These are phyloP conservation scores for Wakefieldia striispora DNA, from an alignment of 768 basidiomycete species.

Conservation along the genomic window DNA sequence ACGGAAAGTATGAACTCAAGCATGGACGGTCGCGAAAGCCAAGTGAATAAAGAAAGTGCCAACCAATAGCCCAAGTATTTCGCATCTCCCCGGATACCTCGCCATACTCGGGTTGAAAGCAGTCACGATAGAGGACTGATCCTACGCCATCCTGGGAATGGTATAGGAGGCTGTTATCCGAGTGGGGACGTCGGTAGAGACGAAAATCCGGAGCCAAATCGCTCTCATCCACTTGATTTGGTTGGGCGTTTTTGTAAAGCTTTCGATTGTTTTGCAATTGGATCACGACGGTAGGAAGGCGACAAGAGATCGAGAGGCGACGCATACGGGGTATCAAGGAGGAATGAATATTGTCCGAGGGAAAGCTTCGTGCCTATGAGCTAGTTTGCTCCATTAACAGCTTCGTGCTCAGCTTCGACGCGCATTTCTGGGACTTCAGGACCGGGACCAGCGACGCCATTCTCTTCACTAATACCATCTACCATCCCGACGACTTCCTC, in stretches of 20 bases:
- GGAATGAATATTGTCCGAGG: constrained; percentile 30
- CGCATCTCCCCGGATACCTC: constrained; percentile 16
- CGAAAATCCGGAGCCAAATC: constrained; percentile 43
- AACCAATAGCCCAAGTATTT: constrained; percentile 62
- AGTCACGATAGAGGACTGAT: background rate
- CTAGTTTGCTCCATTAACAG: constrained; percentile 24
- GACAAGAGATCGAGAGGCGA: constrained; percentile 20
- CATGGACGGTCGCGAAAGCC: constrained; percentile 31
- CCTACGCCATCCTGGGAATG: constrained; percentile 10
- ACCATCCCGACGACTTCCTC: constrained; percentile 22
- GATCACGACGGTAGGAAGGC: constrained; percentile 18
- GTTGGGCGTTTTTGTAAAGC: constrained; percentile 30
- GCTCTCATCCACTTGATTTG: constrained; percentile 43
- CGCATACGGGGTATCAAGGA: constrained; percentile 32
- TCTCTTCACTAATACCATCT: constrained; percentile 27
- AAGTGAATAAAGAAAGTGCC: constrained; percentile 52
- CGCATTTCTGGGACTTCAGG: constrained; percentile 42
- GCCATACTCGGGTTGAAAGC: background rate
- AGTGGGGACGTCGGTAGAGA: constrained; percentile 10
- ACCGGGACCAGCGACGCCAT: constrained; percentile 20
- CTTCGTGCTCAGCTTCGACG: constrained; percentile 36
- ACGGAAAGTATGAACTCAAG: constrained; percentile 22
- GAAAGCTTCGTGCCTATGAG: constrained; percentile 6
- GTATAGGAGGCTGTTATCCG: constrained; percentile 4
- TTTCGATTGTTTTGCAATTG: constrained; percentile 33